A percentile compares a stretch with the other conserved stretches of the same genome.
Evolutionary conservation across 805 yeast genomes (phyloP).

Genomic region (Candida morakotiae): DNA sequence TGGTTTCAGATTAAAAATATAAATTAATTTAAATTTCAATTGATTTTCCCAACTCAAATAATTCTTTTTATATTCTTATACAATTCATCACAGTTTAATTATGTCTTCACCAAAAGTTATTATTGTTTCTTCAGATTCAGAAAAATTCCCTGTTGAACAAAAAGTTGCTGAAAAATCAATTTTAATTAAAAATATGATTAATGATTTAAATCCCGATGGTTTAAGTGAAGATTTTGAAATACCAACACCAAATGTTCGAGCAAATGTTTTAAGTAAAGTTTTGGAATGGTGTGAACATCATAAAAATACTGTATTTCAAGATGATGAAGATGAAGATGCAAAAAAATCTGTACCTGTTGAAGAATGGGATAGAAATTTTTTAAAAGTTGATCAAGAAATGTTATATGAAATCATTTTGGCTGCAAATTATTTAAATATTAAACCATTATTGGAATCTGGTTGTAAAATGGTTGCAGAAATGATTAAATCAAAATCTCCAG

Average conservation of each 20-base stretch:
- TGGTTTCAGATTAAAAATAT: no score
- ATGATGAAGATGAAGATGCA: slow-evolving; percentile 77
- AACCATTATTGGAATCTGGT: slow-evolving; percentile 72
- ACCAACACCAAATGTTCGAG: slow-evolving; percentile 87
- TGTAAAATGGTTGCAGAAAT: slow-evolving; percentile 81
- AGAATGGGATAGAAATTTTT: slow-evolving; percentile 92
- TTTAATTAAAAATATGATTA: slow-evolving; percentile 80
- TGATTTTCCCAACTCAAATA: no score
- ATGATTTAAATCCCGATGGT: slow-evolving; percentile 57
- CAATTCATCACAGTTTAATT: no score
- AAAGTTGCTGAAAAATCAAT: slow-evolving; percentile 85
- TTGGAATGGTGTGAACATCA: slow-evolving; percentile 96
- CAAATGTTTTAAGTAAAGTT: slow-evolving; percentile 84
- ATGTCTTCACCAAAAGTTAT: slow-evolving; percentile 30
- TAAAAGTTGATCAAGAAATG: slow-evolving; percentile 92
- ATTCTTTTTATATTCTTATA: no score
- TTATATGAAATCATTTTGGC: slow-evolving; percentile 75
- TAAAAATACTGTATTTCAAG: slow-evolving; percentile 72
- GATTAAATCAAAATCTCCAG: slow-evolving; percentile 78
- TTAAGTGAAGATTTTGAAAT: slow-evolving; percentile 72
- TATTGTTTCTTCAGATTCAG: slow-evolving; percentile 77
- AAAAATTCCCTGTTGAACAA: slow-evolving; percentile 69
- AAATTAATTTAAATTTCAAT: no score
- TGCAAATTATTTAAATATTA: slow-evolving; percentile 74
- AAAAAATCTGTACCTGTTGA: slow-evolving; percentile 88